A percentile compares a stretch with the other conserved stretches of the same genome.
These are phyloP conservation scores for Arthroderma uncinatum DNA, from an alignment of 2,329 filamentous ascomycete genomes.

Conservation along the genomic window DNA sequence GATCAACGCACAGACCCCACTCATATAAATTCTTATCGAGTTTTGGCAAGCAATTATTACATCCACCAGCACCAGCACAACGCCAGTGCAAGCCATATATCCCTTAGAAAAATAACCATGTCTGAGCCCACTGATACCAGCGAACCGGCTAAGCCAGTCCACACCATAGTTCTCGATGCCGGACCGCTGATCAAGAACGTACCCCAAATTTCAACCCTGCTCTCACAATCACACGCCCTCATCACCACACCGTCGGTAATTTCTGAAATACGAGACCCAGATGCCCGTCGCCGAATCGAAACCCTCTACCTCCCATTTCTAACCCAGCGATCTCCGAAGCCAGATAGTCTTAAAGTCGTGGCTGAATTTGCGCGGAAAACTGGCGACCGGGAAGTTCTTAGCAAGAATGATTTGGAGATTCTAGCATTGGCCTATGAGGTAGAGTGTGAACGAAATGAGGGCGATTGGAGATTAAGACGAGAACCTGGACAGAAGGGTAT, in stretches of 20 bases:
- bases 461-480: slow-evolving; percentile 72
- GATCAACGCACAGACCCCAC: slow-evolving; percentile 10
- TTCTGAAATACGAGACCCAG: slow-evolving; percentile 74
- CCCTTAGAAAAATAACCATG: slow-evolving; percentile 15
- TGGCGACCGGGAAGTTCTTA: slow-evolving; percentile 79
- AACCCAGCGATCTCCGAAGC: slow-evolving; percentile 59
- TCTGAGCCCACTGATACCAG: slow-evolving; percentile 16
- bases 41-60: background rate
- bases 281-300: slow-evolving; percentile 68
- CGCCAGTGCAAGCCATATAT: background rate
- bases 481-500: slow-evolving; percentile 67
- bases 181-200: slow-evolving; percentile 92
- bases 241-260: slow-evolving; percentile 79
- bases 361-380: slow-evolving; percentile 79
- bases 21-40: slow-evolving; percentile 10
- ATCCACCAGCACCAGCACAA: background rate
- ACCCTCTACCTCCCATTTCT: slow-evolving; percentile 79
- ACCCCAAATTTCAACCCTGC: slow-evolving; percentile 68
- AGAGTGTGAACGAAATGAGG: slow-evolving; percentile 83
- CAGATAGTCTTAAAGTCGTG: slow-evolving; percentile 67
- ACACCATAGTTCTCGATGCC: slow-evolving; percentile 79
- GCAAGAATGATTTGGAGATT: slow-evolving; percentile 77
- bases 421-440: slow-evolving; percentile 86
- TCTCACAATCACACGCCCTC: slow-evolving; percentile 63
- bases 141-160: slow-evolving; percentile 51